Evolutionary conservation across 352 stramenopile species (phyloP), one percentile per base, ranked within the genome.

Genomic region (Globisporangium cylindrosporum): DNA sequence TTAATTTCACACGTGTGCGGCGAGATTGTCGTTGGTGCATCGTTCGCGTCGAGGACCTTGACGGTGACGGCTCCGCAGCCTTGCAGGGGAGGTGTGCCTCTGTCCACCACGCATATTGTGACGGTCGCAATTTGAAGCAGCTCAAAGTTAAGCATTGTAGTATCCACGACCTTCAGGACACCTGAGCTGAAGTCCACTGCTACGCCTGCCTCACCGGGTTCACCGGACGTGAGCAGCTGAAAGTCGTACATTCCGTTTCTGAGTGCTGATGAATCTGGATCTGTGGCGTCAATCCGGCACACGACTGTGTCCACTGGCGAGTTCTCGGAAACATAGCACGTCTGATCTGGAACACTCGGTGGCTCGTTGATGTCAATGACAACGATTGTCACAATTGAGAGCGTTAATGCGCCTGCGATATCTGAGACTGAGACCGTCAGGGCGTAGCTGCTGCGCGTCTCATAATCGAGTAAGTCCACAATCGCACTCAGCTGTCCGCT

Each of bases 381-480:
- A 3, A n/a, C 3, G 18, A 67, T 51, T 1, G 62, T 62, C 18
- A 67, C 62, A 32, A 55, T 18, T 25, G 62, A 67, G 1, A 62
- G 1, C 14, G 22, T 25, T 1, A 24, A 29, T 22, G 34, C 51
- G 3, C 51, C 62, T 38, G 24, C 5, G 9, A 24, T 22, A 10
- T 67, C 62, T 18, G 51, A 67, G 32, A 61, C 62, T 18, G 18
- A 36, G 14, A 67, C 51, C 9, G 34, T 38, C 49, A 67, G 29
- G 15, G 25, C 53, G 62, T 60, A 62, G 54, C 24, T 59, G 29
- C 24, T 62, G 15, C 25, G 36, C 1, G n/a, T 29, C n/a, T 67
- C 62, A 27, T 43, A 67, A n/a, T 67, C 36, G 62, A 67, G 25
- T 7, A 60, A 24, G 20, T 67, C 62, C 5, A 62, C 49, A 27